Conservation (phyloP, 2,329 filamentous ascomycete species). For the Aspergillus flavus region DNA sequence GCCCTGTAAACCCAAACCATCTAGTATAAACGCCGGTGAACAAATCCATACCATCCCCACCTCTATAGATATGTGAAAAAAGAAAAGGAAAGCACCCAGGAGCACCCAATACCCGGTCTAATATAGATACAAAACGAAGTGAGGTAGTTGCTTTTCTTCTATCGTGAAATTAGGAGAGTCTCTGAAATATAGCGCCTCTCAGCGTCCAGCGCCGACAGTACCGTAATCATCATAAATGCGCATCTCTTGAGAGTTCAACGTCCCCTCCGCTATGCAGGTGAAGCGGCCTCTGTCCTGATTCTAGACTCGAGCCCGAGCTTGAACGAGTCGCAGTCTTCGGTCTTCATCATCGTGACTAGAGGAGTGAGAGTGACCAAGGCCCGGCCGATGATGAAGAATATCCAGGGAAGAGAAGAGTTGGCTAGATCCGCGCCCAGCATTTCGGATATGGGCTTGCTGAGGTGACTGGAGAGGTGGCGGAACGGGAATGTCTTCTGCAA, state of each 20-base stretch:
- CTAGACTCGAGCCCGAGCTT: slow-evolving; percentile 40
- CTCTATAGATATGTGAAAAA: slow-evolving; percentile 3
- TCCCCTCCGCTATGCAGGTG: slow-evolving; percentile 2
- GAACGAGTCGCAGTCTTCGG: slow-evolving; percentile 42
- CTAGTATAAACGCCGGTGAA: slow-evolving; percentile 2
- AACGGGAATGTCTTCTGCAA: slow-evolving; percentile 30
- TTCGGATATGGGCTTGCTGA: slow-evolving; percentile 42
- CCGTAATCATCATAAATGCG: slow-evolving; percentile 4
- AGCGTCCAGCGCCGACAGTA: slow-evolving; percentile 20
- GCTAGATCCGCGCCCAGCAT: slow-evolving; percentile 35
- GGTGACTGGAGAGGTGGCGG: slow-evolving; percentile 38
- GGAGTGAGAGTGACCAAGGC: slow-evolving; percentile 28
- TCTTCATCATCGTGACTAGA: slow-evolving; percentile 40
- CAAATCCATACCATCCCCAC: neutral
- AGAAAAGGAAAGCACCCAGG: neutral
- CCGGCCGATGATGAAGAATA: slow-evolving; percentile 27
- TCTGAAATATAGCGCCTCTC: slow-evolving; percentile 12
- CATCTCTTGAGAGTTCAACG: neutral
- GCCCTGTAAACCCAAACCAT: slow-evolving; percentile 1
- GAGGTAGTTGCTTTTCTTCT: slow-evolving; percentile 5
- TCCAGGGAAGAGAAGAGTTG: slow-evolving; percentile 29
- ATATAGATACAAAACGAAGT: slow-evolving; percentile 1
- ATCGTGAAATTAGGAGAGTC: slow-evolving; percentile 17
- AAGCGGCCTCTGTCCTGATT: neutral
- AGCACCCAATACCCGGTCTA: slow-evolving; percentile 6